Evolutionary conservation across 352 stramenopile species (phyloP).

Genomic region (Pythium insidiosum): DNA sequence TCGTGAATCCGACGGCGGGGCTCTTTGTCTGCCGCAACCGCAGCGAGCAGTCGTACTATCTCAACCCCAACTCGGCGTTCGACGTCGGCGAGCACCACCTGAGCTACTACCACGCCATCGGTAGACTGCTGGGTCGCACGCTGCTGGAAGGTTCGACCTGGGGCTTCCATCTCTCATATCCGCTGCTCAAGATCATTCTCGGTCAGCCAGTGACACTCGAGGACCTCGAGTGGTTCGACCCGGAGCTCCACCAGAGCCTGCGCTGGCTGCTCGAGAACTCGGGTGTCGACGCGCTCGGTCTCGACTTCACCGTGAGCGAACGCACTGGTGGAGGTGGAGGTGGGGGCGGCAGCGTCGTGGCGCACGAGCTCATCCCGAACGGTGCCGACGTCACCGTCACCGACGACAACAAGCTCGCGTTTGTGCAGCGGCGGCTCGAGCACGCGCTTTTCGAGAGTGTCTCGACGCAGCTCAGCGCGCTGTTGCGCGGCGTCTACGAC

Average conservation of each 20-base stretch:
- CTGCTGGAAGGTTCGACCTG: slow-evolving; percentile 88
- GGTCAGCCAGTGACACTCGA: slow-evolving; percentile 91
- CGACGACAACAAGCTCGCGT: slow-evolving; percentile 91
- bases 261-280: slow-evolving; percentile 44
- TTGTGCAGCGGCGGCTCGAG: slow-evolving; percentile 75
- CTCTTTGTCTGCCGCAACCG: slow-evolving; percentile 57
- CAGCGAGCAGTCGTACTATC: slow-evolving; percentile 43
- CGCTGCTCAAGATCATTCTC: slow-evolving; percentile 97
- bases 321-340: too few species aligned
- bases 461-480: slow-evolving; percentile 36
- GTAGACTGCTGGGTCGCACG: slow-evolving; percentile 47
- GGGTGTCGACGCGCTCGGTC: slow-evolving; percentile 37
- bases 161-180: slow-evolving; percentile 88
- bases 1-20: slow-evolving; percentile 30
- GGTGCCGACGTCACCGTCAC: slow-evolving; percentile 74
- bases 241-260: slow-evolving; percentile 41
- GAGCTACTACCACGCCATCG: slow-evolving; percentile 47
- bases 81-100: slow-evolving; percentile 57
- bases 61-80: slow-evolving; percentile 50
- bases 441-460: slow-evolving; percentile 46
- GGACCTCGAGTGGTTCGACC: slow-evolving; percentile 84
- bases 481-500: slow-evolving; percentile 92
- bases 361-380: slow-evolving; percentile 24
- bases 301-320: slow-evolving; percentile 39
- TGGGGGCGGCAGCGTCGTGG: slow-evolving; percentile 16